Evolutionary conservation across 2,329 filamentous ascomycete species (phyloP), one percentile per base, ranked within the genome.

Genomic region (Sporothrix mexicana): DNA sequence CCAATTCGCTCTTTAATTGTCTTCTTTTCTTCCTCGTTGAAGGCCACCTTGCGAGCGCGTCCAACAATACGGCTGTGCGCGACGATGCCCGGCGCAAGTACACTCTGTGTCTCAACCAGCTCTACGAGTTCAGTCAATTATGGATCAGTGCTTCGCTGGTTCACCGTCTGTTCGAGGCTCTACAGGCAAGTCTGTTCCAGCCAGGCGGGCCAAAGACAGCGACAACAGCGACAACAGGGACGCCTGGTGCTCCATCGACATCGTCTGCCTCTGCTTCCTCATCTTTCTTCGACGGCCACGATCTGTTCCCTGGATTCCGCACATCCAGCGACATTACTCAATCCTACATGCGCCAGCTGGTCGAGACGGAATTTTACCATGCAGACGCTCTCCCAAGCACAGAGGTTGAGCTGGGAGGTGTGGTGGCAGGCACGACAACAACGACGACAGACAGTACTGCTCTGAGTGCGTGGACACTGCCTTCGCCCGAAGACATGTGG

Each of bases 111-210:
- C 72, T 75, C 41, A 69, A 74, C 62, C 53, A 66, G 25, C 73
- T 74, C 7, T 74, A 75, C 73, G 74, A 74, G 7, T 74, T 75
- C 23, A 74, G 74, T 69, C 73, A 73, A 66, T 69, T 74, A n/a
- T 74, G 73, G 74, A 51, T 73, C 64, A 70, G 70, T 59, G 74
- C 74, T 0, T 74, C 74, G 6, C 61, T 74, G n/a, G 70, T 73
- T 2, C 74, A 75, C 36, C 71, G 73, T 0, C 73, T 75, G 3
- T 75, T 75, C 47, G 71, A 74, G 61, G 62, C 57, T 2, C 70
- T 75, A 17, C 70, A 74, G 43, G 71, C 69, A 6, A 59, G 51
- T 43, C 69, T 73, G 51, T 69, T 71, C 17, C 62, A 61, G 69
- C 30, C 68, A 9, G 62, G 41, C 12, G 23, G 45, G 0, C n/a